Base-by-base conservation (phyloP, 2,329 filamentous ascomycete species). In the Aspergillus sp. region DNA sequence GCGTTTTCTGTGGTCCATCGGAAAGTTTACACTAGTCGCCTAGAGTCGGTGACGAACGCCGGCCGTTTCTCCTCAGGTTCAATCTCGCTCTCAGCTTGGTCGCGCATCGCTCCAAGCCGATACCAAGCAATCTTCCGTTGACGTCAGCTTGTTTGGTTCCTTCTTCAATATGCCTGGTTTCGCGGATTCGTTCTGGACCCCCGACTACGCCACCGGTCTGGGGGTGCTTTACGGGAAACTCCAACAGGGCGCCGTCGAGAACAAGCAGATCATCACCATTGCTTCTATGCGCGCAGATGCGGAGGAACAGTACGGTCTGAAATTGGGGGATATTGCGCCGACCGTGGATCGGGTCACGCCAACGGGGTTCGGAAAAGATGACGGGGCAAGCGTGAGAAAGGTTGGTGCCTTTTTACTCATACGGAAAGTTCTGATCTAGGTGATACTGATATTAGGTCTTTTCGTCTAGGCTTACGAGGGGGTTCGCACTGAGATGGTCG, bases 181-280 rank as follows among this genome's bases (percentile, higher is more conserved):
- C 80, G 88, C 92, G 69, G 92, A 94, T 80, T 96, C 93, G 54
- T 98, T 99, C 81, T 99, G 95, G 95, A 96, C 95, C 64, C 87
- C 87, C 75, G 95, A 99, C 84, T 98, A 98, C 84, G 94, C 94
- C 75, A 92, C 91, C 83, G 93, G 95, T 64, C 86, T 99, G 67
- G 93, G 94, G 58, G 92, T 98, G 66, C 86, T 99, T 66, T 99
- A 98, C 73, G 88, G 88, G 76, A 99, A 99, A 83, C 88, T 99
- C 59, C 93, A 98, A 78, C 95, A 99, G 78, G 95, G 95, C 63
- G 90, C 96, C 61, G 86, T 93, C 69, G 95, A 99, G 79, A 96
- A 99, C 77, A 90, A 94, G 71, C 95, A 99, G 79, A 84, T 99
- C 62, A 82, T 99, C 65, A 95, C 90, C 39, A 87, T 99, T 72